Percentiles rank a stretch among this genome's conserved stretches.
Conservation (phyloP, 2,329 filamentous ascomycete genomes). For the Geosmithia morbida region DNA sequence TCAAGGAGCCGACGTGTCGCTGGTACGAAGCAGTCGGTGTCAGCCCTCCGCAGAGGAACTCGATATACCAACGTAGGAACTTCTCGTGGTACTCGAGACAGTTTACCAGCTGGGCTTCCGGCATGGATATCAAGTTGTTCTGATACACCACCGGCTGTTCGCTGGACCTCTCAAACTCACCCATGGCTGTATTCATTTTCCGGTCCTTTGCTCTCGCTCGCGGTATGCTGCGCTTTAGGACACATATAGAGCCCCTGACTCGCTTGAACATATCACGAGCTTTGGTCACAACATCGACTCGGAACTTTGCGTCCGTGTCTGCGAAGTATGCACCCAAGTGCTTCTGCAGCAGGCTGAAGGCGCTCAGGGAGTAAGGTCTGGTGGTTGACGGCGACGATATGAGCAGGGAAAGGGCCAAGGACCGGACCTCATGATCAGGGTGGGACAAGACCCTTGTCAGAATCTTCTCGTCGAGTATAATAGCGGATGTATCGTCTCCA, state of each 20-base stretch:
- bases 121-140: slow-evolving; percentile 22
- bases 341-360: slow-evolving; percentile 46
- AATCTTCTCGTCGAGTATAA: slow-evolving; percentile 24
- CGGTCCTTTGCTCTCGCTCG: slow-evolving; percentile 18
- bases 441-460: slow-evolving; percentile 39
- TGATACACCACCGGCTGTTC: slow-evolving; percentile 19
- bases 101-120: slow-evolving; percentile 19
- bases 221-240: slow-evolving; percentile 31
- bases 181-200: slow-evolving; percentile 9
- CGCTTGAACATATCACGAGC: slow-evolving; percentile 66
- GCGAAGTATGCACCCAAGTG: slow-evolving; percentile 62
- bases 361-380: slow-evolving; percentile 49
- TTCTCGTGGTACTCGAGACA: slow-evolving; percentile 35
- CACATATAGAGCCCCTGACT: slow-evolving; percentile 50
- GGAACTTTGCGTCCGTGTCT: slow-evolving; percentile 74
- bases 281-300: slow-evolving; percentile 65
- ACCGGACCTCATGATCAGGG: slow-evolving; percentile 50
- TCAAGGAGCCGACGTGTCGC: slow-evolving; percentile 69
- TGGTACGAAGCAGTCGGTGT: slow-evolving; percentile 78
- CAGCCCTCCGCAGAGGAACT: slow-evolving; percentile 60
- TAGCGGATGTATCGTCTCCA: slow-evolving; percentile 8
- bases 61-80: slow-evolving; percentile 63
- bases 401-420: slow-evolving; percentile 70
- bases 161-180: background rate
- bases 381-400: slow-evolving; percentile 63